These are phyloP conservation scores for Coniochaeta sp. DNA, from an alignment of 2,329 filamentous ascomycete genomes.

Conservation along the genomic window DNA sequence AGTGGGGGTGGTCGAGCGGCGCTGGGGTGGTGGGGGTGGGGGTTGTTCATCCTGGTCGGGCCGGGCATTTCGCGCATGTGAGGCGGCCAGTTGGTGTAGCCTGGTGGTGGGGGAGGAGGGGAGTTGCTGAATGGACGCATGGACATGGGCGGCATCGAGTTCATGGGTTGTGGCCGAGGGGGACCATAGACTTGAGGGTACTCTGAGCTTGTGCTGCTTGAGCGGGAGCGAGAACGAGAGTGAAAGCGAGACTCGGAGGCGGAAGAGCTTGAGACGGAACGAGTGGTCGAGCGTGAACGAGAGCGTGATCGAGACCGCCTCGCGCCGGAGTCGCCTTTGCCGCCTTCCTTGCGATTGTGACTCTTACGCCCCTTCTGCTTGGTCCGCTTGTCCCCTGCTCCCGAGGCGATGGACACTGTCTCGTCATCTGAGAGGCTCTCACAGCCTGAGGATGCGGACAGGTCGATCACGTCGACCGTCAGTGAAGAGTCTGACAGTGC, in stretches of 20 bases:
- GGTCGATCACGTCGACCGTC: slow-evolving; percentile 6
- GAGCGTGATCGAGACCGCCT: slow-evolving; percentile 7
- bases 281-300: slow-evolving; percentile 11
- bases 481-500: slow-evolving; percentile 6
- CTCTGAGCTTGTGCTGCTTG: too few relatives aligned
- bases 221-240: slow-evolving; percentile 6
- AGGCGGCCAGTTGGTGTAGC: too few relatives aligned
- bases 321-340: slow-evolving; percentile 2
- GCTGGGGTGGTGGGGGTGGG: background rate
- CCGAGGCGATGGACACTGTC: slow-evolving; percentile 11
- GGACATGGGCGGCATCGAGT: too few relatives aligned
- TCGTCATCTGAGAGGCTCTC: slow-evolving; percentile 14
- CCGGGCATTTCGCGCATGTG: too few relatives aligned
- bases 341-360: slow-evolving; percentile 2
- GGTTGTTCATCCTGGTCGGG: too few relatives aligned
- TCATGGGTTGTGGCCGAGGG: slow-evolving; percentile 16
- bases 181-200: slow-evolving; percentile 3
- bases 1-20: too few relatives aligned
- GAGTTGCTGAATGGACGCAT: slow-evolving; percentile 13
- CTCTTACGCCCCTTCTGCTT: slow-evolving; percentile 4
- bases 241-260: slow-evolving; percentile 7
- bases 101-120: slow-evolving; percentile 2
- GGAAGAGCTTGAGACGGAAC: too few relatives aligned
- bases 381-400: slow-evolving; percentile 5
- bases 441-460: slow-evolving; percentile 5